Evolutionary conservation across 208 protist species (phyloP), one percentile per base, ranked within the genome.

Genomic region (Lotmaria passim): DNA sequence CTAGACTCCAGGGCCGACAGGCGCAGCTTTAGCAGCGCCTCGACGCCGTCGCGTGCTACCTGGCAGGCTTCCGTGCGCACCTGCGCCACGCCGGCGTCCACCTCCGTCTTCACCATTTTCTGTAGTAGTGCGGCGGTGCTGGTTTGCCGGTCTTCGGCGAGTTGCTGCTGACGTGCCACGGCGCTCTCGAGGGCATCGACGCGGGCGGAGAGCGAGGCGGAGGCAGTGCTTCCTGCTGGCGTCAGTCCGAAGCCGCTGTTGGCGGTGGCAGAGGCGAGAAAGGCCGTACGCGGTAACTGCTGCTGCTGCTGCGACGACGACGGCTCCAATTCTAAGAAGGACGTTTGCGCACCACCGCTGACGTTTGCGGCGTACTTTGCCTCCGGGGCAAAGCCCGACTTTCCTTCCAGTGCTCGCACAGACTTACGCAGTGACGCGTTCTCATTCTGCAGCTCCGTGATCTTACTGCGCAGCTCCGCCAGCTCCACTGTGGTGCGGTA

Each of bases 31-130:
- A 96, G 62, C 38, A 92, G 57, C 14, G 87, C 86, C 58, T 93
- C 87, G 6, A 78, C 75, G 48, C 75, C 77, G n/a, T 81, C 81
- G 23, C 86, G 74, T 11, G 91, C 87, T 26, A 82, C 81, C 46
- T 96, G 87, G 10, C 91, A 81, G 0, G 91, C 91, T 10, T 91
- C 50, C 33, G 79, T 72, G 48, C 91, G 91, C 64, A 93, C 77
- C 14, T 79, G 78, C 69, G 93, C 85, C 53, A 93, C 73, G 57
- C 91, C 91, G 8, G 80, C 52, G 30, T 62, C 78, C 2, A 96
- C 73, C 65, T 85, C 78, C 17, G 71, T 51, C 38, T 81, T 80
- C 10, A 93, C 76, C 52, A 87, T 73, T 21, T 93, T 86, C 2
- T 66, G 64, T 30, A 93, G n/a, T n/a, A 62, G 24, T 1, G 50